A percentile compares a stretch with the other conserved stretches of the same genome.
Evolutionary conservation across 2,329 filamentous ascomycete genomes (phyloP).

Genomic region (Sphaerostilbella broomeana): DNA sequence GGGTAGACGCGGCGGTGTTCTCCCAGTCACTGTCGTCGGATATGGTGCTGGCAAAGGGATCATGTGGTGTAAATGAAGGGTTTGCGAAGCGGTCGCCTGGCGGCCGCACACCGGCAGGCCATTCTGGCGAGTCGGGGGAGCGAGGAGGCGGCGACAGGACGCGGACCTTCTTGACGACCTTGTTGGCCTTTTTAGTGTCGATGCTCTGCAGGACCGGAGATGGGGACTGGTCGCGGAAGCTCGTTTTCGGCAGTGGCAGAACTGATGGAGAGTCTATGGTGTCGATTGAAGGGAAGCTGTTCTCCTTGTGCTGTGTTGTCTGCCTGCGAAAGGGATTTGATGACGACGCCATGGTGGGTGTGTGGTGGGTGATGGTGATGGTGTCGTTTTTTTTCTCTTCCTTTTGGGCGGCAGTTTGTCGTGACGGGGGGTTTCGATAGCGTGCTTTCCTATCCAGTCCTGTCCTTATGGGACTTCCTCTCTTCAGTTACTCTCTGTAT

Average conservation of each 20-base stretch:
- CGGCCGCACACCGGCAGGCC: conserved; percentile 26
- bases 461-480: too few species aligned
- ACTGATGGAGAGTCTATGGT: conserved; percentile 16
- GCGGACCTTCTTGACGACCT: conserved; percentile 60
- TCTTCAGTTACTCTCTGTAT: too few species aligned
- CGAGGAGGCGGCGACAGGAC: conserved; percentile 58
- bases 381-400: conserved; percentile 2
- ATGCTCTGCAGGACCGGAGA: neutral
- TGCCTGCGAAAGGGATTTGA: conserved; percentile 22
- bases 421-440: too few species aligned
- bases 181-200: conserved; percentile 37
- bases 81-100: conserved; percentile 21
- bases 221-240: conserved; percentile 10
- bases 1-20: conserved; percentile 20
- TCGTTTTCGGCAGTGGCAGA: conserved; percentile 7
- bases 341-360: conserved; percentile 15
- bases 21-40: conserved; percentile 25
- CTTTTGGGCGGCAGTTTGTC: too few species aligned
- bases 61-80: conserved; percentile 15
- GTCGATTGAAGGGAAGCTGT: conserved; percentile 11
- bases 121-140: conserved; percentile 45
- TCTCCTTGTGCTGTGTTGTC: conserved; percentile 9
- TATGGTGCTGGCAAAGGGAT: conserved; percentile 28
- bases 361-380: neutral
- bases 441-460: too few species aligned